Evolutionary conservation across 345 rosid genomes (phyloP).

Genomic region (Pugionium dolabratum): DNA sequence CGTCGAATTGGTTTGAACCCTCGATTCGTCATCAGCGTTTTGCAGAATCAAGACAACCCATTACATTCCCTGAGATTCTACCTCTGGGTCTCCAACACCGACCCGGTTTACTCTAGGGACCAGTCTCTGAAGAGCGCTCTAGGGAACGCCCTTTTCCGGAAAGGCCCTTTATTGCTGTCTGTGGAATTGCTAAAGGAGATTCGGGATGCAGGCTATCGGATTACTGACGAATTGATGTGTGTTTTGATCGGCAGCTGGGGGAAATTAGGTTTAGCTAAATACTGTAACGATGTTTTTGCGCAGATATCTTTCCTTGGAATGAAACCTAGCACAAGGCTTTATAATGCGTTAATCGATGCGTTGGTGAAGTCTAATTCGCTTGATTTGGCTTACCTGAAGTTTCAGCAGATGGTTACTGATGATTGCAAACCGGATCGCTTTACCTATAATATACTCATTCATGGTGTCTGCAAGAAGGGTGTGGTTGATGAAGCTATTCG

Average conservation of each 20-base stretch:
- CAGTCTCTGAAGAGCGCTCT: slow-evolving; percentile 59
- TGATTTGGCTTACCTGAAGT: slow-evolving; percentile 86
- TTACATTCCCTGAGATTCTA: slow-evolving; percentile 59
- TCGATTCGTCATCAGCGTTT: slow-evolving; percentile 57
- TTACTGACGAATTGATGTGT: slow-evolving; percentile 72
- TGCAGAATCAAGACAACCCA: slow-evolving; percentile 82
- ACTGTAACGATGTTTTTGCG: slow-evolving; percentile 76
- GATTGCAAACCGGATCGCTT: slow-evolving; percentile 81
- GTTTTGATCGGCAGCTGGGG: slow-evolving; percentile 91
- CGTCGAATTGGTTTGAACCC: slow-evolving; percentile 53
- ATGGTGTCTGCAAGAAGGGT: slow-evolving; percentile 84
- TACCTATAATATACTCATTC: slow-evolving; percentile 83
- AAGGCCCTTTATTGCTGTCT: slow-evolving; percentile 77
- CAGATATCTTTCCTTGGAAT: slow-evolving; percentile 81
- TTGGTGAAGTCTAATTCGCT: slow-evolving; percentile 77
- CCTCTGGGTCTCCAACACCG: slow-evolving; percentile 68
- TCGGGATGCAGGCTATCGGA: slow-evolving; percentile 52
- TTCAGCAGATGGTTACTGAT: slow-evolving; percentile 83
- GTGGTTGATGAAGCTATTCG: slow-evolving; percentile 83
- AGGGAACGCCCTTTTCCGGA: slow-evolving; percentile 50
- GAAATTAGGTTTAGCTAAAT: slow-evolving; percentile 76
- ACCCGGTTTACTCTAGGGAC: slow-evolving; percentile 51
- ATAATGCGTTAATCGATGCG: slow-evolving; percentile 83
- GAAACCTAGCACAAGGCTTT: slow-evolving; percentile 72
- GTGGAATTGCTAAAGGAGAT: slow-evolving; percentile 67